Conservation (phyloP, 2,329 filamentous ascomycete species). For the Diaporthe sp. region DNA sequence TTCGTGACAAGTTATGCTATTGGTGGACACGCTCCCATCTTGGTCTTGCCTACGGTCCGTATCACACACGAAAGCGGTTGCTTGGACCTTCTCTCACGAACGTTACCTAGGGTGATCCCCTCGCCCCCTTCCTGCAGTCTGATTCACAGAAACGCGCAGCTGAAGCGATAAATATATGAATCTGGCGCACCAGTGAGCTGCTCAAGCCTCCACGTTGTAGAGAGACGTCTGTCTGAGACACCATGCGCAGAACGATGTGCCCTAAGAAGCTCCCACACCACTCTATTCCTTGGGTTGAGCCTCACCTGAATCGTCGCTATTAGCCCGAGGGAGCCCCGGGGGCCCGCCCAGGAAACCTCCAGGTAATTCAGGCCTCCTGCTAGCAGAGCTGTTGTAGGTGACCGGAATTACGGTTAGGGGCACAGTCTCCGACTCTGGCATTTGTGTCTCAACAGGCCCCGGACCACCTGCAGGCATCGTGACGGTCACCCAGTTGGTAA, state of each 20-base stretch:
- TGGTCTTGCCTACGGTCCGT: neutral
- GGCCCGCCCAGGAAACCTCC: neutral
- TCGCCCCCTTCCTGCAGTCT: no score
- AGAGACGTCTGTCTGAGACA: neutral
- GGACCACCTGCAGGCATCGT: neutral
- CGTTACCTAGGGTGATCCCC: no score
- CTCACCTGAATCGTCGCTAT: neutral
- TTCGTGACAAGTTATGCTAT: neutral
- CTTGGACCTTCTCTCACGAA: no score
- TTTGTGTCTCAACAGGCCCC: neutral
- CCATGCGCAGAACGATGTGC: neutral
- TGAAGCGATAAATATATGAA: neutral
- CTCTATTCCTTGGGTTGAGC: neutral
- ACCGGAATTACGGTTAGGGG: neutral
- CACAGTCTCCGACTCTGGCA: neutral
- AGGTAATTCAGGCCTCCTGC: neutral
- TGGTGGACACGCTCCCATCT: neutral
- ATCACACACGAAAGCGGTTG: no score
- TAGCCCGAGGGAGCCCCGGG: no score
- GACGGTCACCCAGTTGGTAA: constrained; percentile 1
- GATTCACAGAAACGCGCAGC: no score
- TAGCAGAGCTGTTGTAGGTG: neutral
- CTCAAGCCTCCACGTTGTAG: neutral
- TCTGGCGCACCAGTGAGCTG: neutral
- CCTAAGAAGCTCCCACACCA: no score